phyloP scores from a whole-genome alignment of 2,329 filamentous ascomycete genomes.

The Chalaropsis thielavioides region DNA sequence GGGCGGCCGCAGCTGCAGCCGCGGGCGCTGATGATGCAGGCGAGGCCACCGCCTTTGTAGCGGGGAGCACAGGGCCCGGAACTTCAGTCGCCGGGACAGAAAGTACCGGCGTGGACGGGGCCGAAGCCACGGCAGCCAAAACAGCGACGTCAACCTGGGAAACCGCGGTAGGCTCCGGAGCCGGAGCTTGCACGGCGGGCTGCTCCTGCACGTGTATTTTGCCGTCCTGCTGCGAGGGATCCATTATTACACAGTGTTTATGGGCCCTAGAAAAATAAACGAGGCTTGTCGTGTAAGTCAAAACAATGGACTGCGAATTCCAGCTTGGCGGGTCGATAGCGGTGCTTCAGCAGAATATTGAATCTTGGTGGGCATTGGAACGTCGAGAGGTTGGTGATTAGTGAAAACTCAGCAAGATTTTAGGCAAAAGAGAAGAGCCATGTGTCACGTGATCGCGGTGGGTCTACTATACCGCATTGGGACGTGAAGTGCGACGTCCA shows the following conservation, averaged over 20 bases:
- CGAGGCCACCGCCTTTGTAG: neutral
- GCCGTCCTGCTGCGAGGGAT: neutral
- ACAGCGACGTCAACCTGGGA: conserved; percentile 4
- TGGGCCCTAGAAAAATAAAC: neutral
- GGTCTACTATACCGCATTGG: neutral
- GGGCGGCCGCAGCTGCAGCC: neutral
- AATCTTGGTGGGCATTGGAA: conserved; percentile 16
- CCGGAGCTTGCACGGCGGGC: neutral
- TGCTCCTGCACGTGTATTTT: conserved; percentile 2
- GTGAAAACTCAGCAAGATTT: conserved; percentile 9
- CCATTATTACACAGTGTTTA: neutral
- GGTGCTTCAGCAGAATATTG: conserved; percentile 5
- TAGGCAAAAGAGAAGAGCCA: neutral
- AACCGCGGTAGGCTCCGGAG: neutral
- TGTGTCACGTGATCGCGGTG: neutral
- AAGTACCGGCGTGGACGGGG: neutral
- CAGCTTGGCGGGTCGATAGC: neutral
- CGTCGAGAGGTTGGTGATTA: conserved; percentile 16
- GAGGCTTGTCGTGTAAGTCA: neutral
- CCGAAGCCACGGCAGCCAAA: neutral
- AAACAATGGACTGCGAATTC: neutral
- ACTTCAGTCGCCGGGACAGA: neutral
- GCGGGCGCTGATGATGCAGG: neutral
- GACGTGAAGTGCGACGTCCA: neutral
- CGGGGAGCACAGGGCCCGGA: neutral